Evolutionary conservation across 768 basidiomycete genomes (phyloP), one percentile per base, ranked within the genome.

Genomic region (Pisolithus sp.): DNA sequence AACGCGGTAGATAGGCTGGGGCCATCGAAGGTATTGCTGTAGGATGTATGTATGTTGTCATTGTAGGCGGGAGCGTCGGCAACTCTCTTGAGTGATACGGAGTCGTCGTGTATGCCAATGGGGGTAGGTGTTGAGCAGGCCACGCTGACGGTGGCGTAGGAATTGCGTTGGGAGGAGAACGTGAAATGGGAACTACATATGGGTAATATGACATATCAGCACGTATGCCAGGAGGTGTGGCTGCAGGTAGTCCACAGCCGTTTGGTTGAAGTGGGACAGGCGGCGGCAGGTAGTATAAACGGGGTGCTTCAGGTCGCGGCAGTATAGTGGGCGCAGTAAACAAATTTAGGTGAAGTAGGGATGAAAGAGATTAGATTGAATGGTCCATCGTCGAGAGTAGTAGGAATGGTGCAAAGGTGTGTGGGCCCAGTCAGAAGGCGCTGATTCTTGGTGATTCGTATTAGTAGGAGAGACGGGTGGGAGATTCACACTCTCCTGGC

Each of bases 291-390:
- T 64, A 68, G 49, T 68, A 68, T 31, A 68, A 69, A 2, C 59
- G 62, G 9, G 64, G 68, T n/a, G 62, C 57, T 0, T 68, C 68
- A 3, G 43, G 2, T 7, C 63, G 65, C 10, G 46, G 28, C 28
- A 15, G 46, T 31, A 53, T 31, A 17, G 55, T 56, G 18, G 63
- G 66, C 17, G 63, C 64, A 13, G 53, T 46, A n/a, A 65, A 60
- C 17, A 59, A 12, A 37, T 58, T 67, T 7, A n/a, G 64, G 66
- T 53, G 63, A 60, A 12, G 59, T 57, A 1, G 74, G n/a, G 74
- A 76, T 70, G 46, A 71, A 75, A 1, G 71, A 70, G 7, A 69
- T 67, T 3, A 58, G 46, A 37, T 67, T 70, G 34, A 71, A 71
- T 5, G 75, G 75, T 13, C 73, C 67, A 17, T 54, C 5, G 26